Conservation (phyloP, 805 yeast species). For the Isabelozyma rhagii region DNA sequence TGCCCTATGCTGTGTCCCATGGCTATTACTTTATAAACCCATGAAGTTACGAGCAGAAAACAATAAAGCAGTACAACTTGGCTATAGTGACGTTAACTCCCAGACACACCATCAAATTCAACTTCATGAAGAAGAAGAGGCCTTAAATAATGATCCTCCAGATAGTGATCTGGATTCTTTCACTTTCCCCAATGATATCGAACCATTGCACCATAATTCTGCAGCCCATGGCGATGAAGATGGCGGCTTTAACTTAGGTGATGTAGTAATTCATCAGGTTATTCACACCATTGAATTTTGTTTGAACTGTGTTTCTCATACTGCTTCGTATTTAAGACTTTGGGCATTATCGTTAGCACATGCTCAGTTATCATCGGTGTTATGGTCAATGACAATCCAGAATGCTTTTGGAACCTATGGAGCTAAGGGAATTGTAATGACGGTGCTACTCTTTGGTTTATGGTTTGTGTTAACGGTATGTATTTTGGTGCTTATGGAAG, state of each 20-base stretch:
- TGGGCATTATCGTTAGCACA: conserved; percentile 98
- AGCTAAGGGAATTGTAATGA: conserved; percentile 62
- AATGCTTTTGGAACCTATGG: conserved; percentile 72
- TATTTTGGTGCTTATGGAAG: conserved; percentile 94
- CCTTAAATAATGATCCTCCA: conserved; percentile 17
- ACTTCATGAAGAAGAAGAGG: conserved; percentile 27
- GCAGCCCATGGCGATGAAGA: conserved; percentile 47
- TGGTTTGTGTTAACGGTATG: conserved; percentile 93
- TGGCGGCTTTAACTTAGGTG: conserved; percentile 77
- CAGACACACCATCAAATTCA: conserved; percentile 26
- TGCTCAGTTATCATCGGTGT: conserved; percentile 90
- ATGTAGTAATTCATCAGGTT: conserved; percentile 93
- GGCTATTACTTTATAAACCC: conserved; percentile 85
- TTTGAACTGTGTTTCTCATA: conserved; percentile 95
- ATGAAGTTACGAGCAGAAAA: conserved; percentile 49
- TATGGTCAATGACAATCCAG: conserved; percentile 93
- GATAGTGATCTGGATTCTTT: conserved; percentile 11
- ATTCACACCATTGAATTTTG: conserved; percentile 98
- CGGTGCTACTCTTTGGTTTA: conserved; percentile 82
- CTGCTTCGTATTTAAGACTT: conserved; percentile 92
- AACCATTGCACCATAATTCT: conserved; percentile 30
- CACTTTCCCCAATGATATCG: conserved; percentile 23
- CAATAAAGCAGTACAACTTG: conserved; percentile 30
- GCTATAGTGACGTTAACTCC: conserved; percentile 35
- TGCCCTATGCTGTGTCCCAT: conserved; percentile 91